A percentile compares a stretch with the other conserved stretches of the same genome.
phyloP scores from a whole-genome alignment of 768 basidiomycete species.

The Rossbeevera mucosa region DNA sequence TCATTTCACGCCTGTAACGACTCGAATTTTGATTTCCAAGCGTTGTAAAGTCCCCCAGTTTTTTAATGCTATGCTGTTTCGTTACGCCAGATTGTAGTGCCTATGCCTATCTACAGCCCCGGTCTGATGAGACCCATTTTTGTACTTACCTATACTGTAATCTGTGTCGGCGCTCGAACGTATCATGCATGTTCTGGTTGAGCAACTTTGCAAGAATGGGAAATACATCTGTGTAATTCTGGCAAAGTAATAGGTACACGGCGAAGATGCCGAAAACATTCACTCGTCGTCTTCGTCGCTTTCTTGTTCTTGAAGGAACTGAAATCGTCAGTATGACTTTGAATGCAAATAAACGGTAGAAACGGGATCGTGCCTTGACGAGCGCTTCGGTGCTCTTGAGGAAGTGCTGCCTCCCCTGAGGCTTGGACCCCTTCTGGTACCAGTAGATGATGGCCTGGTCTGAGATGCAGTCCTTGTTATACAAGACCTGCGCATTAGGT shows the following conservation, averaged over 20 bases:
- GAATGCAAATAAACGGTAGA: not conserved
- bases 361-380: slow-evolving; percentile 62
- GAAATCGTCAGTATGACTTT: slow-evolving; percentile 38
- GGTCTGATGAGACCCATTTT: not conserved
- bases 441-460: slow-evolving; percentile 98
- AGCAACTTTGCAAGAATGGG: not conserved
- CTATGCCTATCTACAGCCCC: not conserved
- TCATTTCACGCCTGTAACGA: not conserved
- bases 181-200: not conserved
- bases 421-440: slow-evolving; percentile 95
- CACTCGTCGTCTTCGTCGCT: slow-evolving; percentile 57
- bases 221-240: slow-evolving; percentile 16
- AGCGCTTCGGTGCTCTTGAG: slow-evolving; percentile 81
- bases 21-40: not conserved
- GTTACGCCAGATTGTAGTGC: not conserved
- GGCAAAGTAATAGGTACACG: slow-evolving; percentile 16
- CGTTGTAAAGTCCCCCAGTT: not conserved
- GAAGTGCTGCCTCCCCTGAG: slow-evolving; percentile 94
- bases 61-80: slow-evolving; percentile 2
- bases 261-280: not conserved
- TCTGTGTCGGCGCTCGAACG: not conserved
- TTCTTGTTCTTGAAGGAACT: slow-evolving; percentile 88
- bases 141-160: slow-evolving; percentile 4
- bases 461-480: slow-evolving; percentile 93
- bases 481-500: slow-evolving; percentile 62